phyloP scores from a whole-genome alignment of 805 yeast species.

The Soucietia sequanensis region DNA sequence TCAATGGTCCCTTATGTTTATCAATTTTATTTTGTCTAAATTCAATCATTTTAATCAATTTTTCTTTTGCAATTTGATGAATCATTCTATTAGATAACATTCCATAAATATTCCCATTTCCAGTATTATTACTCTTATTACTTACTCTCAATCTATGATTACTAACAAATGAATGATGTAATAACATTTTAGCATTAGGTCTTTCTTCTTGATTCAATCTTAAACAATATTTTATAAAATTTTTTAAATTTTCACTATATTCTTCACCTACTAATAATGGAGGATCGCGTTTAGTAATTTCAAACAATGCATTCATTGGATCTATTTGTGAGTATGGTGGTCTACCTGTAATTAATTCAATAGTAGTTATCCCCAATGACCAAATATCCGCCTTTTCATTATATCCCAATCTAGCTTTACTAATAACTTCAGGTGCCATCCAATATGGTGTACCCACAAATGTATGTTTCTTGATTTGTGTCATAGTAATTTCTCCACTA shows the following conservation, averaged over 20 bases:
- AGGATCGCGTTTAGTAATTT: slow-evolving; percentile 64
- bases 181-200: slow-evolving; percentile 57
- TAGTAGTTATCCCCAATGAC: slow-evolving; percentile 92
- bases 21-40: slow-evolving; percentile 36
- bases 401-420: slow-evolving; percentile 55
- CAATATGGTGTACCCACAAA: slow-evolving; percentile 96
- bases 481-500: slow-evolving; percentile 70
- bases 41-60: slow-evolving; percentile 36
- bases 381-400: slow-evolving; percentile 89
- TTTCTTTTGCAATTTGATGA: slow-evolving; percentile 17
- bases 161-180: slow-evolving; percentile 53
- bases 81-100: too few species aligned
- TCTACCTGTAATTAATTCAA: slow-evolving; percentile 76
- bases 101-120: background rate
- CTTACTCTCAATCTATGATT: too few species aligned
- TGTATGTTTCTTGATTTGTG: slow-evolving; percentile 57
- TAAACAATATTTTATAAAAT: slow-evolving; percentile 66
- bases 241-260: slow-evolving; percentile 54
- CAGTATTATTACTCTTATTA: slow-evolving; percentile 18
- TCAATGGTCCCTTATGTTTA: background rate
- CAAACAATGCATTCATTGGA: slow-evolving; percentile 74
- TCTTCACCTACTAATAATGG: slow-evolving; percentile 52
- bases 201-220: slow-evolving; percentile 63
- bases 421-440: slow-evolving; percentile 99
- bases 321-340: slow-evolving; percentile 77